Evolutionary conservation across 352 stramenopile species (phyloP).

Genomic region (Globisporangium nagaii): DNA sequence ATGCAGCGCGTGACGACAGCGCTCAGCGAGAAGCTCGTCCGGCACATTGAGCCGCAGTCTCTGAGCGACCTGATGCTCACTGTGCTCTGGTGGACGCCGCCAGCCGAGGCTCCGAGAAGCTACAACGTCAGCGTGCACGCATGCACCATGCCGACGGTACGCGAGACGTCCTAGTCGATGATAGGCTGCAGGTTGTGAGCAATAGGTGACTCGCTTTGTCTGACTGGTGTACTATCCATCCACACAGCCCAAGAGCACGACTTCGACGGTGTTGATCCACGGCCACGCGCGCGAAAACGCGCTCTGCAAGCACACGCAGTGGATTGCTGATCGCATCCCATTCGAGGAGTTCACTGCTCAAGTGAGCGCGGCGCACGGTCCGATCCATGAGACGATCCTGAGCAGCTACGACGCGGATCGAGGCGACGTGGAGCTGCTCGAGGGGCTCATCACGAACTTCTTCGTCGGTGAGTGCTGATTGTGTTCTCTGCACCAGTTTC

Average conservation of each 20-base stretch:
- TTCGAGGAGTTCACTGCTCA: constrained; percentile 33
- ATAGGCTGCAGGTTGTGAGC: background rate
- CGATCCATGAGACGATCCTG: constrained; percentile 61
- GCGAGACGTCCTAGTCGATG: background rate
- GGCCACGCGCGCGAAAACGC: constrained; percentile 38
- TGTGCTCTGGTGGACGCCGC: constrained; percentile 43
- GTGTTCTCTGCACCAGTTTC: no score
- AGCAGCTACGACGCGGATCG: constrained; percentile 11
- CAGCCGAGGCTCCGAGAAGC: background rate
- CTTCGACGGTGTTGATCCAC: constrained; percentile 45
- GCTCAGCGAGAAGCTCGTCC: constrained; percentile 1
- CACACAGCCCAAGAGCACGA: constrained; percentile 20
- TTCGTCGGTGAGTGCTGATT: constrained; percentile 47
- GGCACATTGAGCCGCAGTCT: constrained; percentile 4
- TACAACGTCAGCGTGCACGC: constrained; percentile 44
- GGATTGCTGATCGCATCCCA: constrained; percentile 48
- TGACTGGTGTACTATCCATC: background rate
- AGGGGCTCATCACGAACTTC: constrained; percentile 79
- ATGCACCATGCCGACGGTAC: constrained; percentile 40
- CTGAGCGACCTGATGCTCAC: constrained; percentile 53
- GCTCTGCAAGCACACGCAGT: constrained; percentile 64
- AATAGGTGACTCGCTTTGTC: background rate
- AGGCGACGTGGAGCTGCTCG: constrained; percentile 38
- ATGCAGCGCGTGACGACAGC: constrained; percentile 14
- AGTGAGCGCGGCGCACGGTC: constrained; percentile 13